Base-by-base conservation (phyloP, 345 rosid species). In the Pugionium cornutum region DNA sequence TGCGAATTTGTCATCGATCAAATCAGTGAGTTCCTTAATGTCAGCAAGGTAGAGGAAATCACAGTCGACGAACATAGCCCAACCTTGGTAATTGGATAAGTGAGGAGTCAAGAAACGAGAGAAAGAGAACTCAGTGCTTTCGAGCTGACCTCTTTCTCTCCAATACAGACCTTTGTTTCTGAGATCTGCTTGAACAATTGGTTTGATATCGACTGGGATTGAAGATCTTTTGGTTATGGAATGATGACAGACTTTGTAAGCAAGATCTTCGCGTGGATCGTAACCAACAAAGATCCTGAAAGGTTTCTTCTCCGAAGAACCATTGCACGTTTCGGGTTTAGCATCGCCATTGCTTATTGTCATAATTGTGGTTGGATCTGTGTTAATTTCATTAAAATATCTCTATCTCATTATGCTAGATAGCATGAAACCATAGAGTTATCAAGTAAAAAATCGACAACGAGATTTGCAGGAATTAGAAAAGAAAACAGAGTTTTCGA, bases 41-140 rank as follows among this genome's bases (percentile, higher is more conserved):
- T 94, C 99, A 9, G 80, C 75, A 27, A 94, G 74, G 80, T 88
- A 94, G 36, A 94, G 97, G 75, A 94, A 90, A 64, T 90, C 99
- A 11, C 96, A 94, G 64, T 94, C 99, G 30, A 94, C 91, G 72
- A 94, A 94, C 97, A 94, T 77, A 0, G 99, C 99, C 99, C 99
- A 94, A 1, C 96, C 99, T 27, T 94, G 79, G 54, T 73, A 90
- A 47, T 80, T 69, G 0, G 99, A 92, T 61, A 94, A 43, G 64
- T 82, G 72, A 0, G 99, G 99, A 32, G 99, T 94, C 71, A 94
- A 71, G 84, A 94, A 94, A 56, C 99, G 86, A 42, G 83, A 42
- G 37, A 94, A 94, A 0, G 97, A 94, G 86, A 94, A 94, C 86
- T 94, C 96, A 0, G 99, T 94, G 85, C 99, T 90, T 89, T 94